phyloP scores from a whole-genome alignment of 1,284 basidiomycete genomes.

The Veloporphyrellus conicus region DNA sequence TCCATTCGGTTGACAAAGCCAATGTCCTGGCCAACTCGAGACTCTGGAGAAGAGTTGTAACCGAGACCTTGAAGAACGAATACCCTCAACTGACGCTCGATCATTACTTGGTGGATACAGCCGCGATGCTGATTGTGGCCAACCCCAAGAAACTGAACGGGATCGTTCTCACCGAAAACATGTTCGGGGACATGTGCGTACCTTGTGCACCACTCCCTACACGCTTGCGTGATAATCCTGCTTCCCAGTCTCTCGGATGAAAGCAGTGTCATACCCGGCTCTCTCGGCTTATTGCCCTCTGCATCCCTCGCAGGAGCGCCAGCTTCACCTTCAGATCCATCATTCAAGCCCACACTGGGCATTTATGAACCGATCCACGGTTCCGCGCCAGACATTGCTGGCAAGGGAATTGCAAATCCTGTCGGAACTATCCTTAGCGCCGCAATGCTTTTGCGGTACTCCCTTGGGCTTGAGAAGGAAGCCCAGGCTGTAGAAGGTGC shows the following conservation, averaged over 20 bases:
- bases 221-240: slow-evolving; percentile 5
- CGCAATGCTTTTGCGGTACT: slow-evolving; percentile 93
- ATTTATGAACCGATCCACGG: slow-evolving; percentile 97
- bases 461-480: slow-evolving; percentile 79
- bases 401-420: slow-evolving; percentile 93
- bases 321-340: slow-evolving; percentile 58
- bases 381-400: slow-evolving; percentile 95
- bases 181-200: slow-evolving; percentile 92
- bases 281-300: slow-evolving; percentile 92
- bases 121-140: slow-evolving; percentile 93
- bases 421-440: slow-evolving; percentile 96
- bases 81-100: slow-evolving; percentile 83
- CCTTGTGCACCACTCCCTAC: slow-evolving; percentile 8
- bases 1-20: slow-evolving; percentile 97
- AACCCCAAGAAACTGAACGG: slow-evolving; percentile 95
- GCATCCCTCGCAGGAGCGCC: slow-evolving; percentile 93
- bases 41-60: slow-evolving; percentile 91
- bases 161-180: slow-evolving; percentile 89
- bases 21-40: slow-evolving; percentile 96
- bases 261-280: slow-evolving; percentile 95
- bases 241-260: slow-evolving; percentile 85
- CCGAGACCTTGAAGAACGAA: slow-evolving; percentile 76
- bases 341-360: slow-evolving; percentile 74
- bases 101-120: slow-evolving; percentile 93
- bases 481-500: slow-evolving; percentile 85